These are phyloP conservation scores for Dendrobium catenatum DNA, from an alignment of 106 monocot genomes.

Conservation along the genomic window DNA sequence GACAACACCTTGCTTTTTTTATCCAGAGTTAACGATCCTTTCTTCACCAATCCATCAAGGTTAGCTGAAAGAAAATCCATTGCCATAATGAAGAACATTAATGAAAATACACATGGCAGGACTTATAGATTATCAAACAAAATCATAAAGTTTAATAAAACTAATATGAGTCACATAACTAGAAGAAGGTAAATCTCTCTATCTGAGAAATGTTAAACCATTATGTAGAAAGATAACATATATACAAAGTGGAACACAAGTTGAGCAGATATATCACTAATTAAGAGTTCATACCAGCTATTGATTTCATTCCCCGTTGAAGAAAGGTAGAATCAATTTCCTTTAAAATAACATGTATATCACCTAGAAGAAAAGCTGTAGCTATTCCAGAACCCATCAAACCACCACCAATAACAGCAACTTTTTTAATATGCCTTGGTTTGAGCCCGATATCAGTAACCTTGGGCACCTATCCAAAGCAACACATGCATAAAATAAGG, in stretches of 20 bases:
- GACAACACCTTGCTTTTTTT: conserved; percentile 54
- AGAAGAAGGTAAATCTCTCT: no score
- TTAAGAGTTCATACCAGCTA: conserved; percentile 34
- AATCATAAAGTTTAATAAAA: neutral
- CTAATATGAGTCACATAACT: no score
- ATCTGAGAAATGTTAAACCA: no score
- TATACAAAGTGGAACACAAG: no score
- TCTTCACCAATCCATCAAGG: conserved; percentile 59
- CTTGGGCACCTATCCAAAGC: conserved; percentile 43
- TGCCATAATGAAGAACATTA: neutral
- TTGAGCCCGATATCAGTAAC: conserved; percentile 67
- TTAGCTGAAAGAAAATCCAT: conserved; percentile 30
- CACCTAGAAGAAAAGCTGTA: conserved; percentile 53
- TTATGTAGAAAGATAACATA: no score
- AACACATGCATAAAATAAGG: neutral
- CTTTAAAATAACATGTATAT: conserved; percentile 62
- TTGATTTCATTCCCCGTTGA: conserved; percentile 55
- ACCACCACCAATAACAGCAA: conserved; percentile 87
- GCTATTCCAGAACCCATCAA: conserved; percentile 97
- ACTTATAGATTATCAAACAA: neutral
- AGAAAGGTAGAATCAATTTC: conserved; percentile 59
- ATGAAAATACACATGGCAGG: neutral
- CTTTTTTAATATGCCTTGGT: conserved; percentile 61
- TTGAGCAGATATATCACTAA: neutral
- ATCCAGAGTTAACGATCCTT: conserved; percentile 53